phyloP scores from a whole-genome alignment of 2,329 filamentous ascomycete genomes.

The Cercospora sp. region DNA sequence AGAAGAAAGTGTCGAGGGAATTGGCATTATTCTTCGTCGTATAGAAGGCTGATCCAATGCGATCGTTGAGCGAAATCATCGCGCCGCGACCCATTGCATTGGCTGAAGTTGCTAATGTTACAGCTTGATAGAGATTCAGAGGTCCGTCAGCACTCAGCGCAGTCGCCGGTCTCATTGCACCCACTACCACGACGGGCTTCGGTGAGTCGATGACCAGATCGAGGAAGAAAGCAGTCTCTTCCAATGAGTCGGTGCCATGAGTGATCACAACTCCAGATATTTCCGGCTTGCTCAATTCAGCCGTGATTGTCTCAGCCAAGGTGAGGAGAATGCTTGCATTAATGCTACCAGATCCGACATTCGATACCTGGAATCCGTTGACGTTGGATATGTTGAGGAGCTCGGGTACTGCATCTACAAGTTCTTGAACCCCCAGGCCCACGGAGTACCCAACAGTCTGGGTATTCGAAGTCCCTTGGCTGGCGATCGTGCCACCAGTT shows the following conservation, averaged over 20 bases:
- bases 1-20: slow-evolving; percentile 63
- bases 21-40: slow-evolving; percentile 65
- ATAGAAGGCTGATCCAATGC: slow-evolving; percentile 60
- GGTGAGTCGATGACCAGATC: slow-evolving; percentile 58
- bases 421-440: slow-evolving; percentile 51
- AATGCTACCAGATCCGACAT: slow-evolving; percentile 43
- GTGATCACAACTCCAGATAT: slow-evolving; percentile 58
- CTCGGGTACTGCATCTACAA: slow-evolving; percentile 59
- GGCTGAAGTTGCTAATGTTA: slow-evolving; percentile 55
- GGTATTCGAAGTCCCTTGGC: slow-evolving; percentile 50
- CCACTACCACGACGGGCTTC: slow-evolving; percentile 62
- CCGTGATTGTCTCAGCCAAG: slow-evolving; percentile 52
- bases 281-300: slow-evolving; percentile 49
- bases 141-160: slow-evolving; percentile 64
- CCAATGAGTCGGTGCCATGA: slow-evolving; percentile 66
- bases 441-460: slow-evolving; percentile 59
- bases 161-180: slow-evolving; percentile 64
- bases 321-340: slow-evolving; percentile 53
- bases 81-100: slow-evolving; percentile 54
- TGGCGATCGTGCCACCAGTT: slow-evolving; percentile 62
- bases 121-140: slow-evolving; percentile 62
- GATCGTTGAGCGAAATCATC: slow-evolving; percentile 64
- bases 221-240: slow-evolving; percentile 65
- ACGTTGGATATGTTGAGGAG: slow-evolving; percentile 58
- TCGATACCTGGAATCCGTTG: slow-evolving; percentile 49